A percentile compares a stretch with the other conserved stretches of the same genome.
These are phyloP conservation scores for Aphelidium insulamus DNA, from an alignment of 371 early-diverging fungal species.

Conservation along the genomic window DNA sequence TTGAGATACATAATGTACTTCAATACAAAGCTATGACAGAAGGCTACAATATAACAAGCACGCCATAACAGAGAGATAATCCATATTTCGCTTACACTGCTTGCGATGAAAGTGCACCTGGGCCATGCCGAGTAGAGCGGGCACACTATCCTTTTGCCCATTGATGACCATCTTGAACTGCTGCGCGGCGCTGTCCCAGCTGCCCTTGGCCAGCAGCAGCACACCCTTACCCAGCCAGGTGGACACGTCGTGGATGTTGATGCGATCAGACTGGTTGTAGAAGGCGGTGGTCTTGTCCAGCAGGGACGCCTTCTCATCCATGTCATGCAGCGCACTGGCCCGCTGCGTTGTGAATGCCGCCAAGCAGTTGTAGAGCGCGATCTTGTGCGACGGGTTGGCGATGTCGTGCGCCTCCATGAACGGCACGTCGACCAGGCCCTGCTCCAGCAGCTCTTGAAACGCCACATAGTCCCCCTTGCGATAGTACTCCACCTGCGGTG, in stretches of 20 bases:
- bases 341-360: constrained; percentile 40
- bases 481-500: constrained; percentile 50
- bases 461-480: too few species aligned
- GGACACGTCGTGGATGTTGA: constrained; percentile 38
- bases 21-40: too few species aligned
- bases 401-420: constrained; percentile 1
- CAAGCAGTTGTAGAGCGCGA: constrained; percentile 34
- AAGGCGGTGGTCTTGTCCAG: constrained; percentile 38
- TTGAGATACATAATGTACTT: too few species aligned
- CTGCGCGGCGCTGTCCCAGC: constrained; percentile 37
- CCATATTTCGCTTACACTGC: constrained; percentile 9
- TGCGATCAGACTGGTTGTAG: constrained; percentile 41
- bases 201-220: constrained; percentile 26
- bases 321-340: constrained; percentile 16
- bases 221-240: constrained; percentile 47
- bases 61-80: not conserved
- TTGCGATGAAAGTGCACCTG: constrained; percentile 28
- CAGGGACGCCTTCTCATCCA: constrained; percentile 21
- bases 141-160: constrained; percentile 32
- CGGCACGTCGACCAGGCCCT: constrained; percentile 30
- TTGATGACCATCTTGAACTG: constrained; percentile 38
- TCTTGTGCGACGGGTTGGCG: constrained; percentile 23
- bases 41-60: too few species aligned
- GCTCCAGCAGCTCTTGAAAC: constrained; percentile 28
- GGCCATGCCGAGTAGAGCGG: constrained; percentile 59